Conservation (phyloP, 1,284 basidiomycete species). For the Coniferiporia weirii region DNA sequence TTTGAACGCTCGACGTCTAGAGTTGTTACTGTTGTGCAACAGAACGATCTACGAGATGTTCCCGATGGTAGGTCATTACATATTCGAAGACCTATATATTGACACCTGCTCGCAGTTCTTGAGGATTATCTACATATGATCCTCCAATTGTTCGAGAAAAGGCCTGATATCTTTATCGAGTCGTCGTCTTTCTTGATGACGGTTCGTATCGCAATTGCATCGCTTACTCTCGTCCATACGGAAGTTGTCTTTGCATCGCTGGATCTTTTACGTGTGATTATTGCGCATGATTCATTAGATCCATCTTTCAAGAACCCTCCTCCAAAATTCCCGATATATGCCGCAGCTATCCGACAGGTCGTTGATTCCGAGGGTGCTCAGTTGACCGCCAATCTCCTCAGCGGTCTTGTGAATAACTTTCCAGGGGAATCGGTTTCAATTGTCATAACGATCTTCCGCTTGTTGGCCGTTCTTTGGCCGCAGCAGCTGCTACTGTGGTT, state of each 20-base stretch:
- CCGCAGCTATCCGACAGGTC: conserved; percentile 59
- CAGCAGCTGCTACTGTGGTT: conserved; percentile 70
- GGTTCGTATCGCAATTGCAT: conserved; percentile 70
- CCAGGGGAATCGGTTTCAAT: conserved; percentile 78
- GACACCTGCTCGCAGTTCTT: conserved; percentile 55
- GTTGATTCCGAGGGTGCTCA: conserved; percentile 73
- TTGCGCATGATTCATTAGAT: conserved; percentile 67
- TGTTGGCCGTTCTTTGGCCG: conserved; percentile 63
- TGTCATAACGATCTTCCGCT: conserved; percentile 76
- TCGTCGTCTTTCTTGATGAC: conserved; percentile 72
- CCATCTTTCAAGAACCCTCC: conserved; percentile 41
- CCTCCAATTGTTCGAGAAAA: conserved; percentile 60
- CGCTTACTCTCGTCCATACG: conserved; percentile 74
- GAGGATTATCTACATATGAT: conserved; percentile 93
- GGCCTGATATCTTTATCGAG: conserved; percentile 75
- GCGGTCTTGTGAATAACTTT: conserved; percentile 81
- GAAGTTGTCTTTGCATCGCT: conserved; percentile 80
- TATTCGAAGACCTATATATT: conserved; percentile 3
- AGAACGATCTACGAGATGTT: conserved; percentile 63
- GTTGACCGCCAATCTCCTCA: conserved; percentile 67
- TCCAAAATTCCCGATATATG: conserved; percentile 62
- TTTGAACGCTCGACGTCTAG: conserved; percentile 75
- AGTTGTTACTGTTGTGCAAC: conserved; percentile 60
- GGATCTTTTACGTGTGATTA: conserved; percentile 71
- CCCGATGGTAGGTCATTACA: conserved; percentile 63